Percentiles rank a stretch among this genome's conserved stretches.
Evolutionary conservation across 257 asterid species (phyloP).

Genomic region (Solanum commersonii): DNA sequence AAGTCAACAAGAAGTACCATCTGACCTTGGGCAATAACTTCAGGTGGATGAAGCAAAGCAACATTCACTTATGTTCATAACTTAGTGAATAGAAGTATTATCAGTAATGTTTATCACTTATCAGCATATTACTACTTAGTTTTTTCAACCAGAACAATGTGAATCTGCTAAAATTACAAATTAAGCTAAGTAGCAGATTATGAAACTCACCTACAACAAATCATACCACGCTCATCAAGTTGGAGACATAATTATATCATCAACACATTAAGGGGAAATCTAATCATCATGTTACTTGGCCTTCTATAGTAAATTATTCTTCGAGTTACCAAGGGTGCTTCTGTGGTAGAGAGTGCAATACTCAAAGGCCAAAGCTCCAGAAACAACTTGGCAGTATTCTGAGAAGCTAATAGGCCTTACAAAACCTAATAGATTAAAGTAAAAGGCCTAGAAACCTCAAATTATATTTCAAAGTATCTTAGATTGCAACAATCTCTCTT

Average conservation of each 20-base stretch:
- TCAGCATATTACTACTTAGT: not conserved
- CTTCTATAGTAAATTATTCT: not conserved
- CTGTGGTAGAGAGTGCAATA: not conserved
- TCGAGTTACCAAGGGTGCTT: not conserved
- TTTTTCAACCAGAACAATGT: not conserved
- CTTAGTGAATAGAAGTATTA: not conserved
- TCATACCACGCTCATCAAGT: not conserved
- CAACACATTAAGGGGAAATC: not conserved
- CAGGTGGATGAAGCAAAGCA: not conserved
- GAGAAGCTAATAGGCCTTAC: not conserved
- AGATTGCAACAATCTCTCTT: not conserved
- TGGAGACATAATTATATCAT: not conserved
- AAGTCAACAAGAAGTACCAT: not conserved
- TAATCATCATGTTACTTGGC: not conserved
- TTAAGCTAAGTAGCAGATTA: not conserved
- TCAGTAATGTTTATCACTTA: not conserved
- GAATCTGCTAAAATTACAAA: not conserved
- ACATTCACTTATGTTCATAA: not conserved
- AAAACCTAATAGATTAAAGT: not conserved
- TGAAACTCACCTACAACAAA: not conserved
- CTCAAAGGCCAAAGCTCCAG: not conserved
- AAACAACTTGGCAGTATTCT: not conserved
- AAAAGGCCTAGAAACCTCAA: not conserved
- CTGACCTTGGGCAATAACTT: not conserved
- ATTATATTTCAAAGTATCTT: not conserved